Evolutionary conservation across 495 filamentous ascomycete genomes (phyloP).

Genomic region (Tetracladium setigerum): DNA sequence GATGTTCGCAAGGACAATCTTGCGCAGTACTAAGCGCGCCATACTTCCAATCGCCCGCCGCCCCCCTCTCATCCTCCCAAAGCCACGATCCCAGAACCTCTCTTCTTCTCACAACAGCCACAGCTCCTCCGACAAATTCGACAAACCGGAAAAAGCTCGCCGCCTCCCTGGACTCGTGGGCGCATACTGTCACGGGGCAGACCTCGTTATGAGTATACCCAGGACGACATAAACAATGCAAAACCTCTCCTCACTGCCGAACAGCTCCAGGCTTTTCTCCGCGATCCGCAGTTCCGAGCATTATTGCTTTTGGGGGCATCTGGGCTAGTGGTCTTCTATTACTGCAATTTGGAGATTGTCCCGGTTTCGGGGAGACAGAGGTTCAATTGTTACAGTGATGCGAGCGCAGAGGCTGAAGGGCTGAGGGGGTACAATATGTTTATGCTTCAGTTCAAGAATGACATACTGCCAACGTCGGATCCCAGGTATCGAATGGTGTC

Average conservation of each 20-base stretch:
- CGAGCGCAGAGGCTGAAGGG: constrained; percentile 46
- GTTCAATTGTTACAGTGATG: constrained; percentile 66
- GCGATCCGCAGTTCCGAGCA: constrained; percentile 25
- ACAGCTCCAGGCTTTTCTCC: constrained; percentile 15
- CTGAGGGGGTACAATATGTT: constrained; percentile 42
- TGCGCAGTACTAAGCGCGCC: background rate
- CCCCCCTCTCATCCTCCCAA: background rate
- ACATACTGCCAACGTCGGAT: constrained; percentile 35
- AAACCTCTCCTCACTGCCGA: constrained; percentile 31
- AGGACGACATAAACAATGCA: constrained; percentile 18
- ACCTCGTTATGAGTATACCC: background rate
- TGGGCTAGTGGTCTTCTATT: constrained; percentile 47
- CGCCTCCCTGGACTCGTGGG: too few relatives aligned
- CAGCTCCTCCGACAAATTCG: too few relatives aligned
- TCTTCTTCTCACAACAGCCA: too few relatives aligned
- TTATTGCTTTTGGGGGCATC: constrained; percentile 26
- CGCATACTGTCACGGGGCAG: too few relatives aligned
- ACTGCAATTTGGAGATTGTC: constrained; percentile 68
- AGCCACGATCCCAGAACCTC: too few relatives aligned
- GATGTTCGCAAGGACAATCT: background rate
- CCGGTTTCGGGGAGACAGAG: constrained; percentile 72
- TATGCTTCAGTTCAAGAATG: constrained; percentile 32
- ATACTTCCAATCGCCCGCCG: background rate
- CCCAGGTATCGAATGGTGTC: constrained; percentile 41
- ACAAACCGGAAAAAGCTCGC: too few relatives aligned